Conservation (phyloP, 257 asterid species). For the Verbena officinalis region DNA sequence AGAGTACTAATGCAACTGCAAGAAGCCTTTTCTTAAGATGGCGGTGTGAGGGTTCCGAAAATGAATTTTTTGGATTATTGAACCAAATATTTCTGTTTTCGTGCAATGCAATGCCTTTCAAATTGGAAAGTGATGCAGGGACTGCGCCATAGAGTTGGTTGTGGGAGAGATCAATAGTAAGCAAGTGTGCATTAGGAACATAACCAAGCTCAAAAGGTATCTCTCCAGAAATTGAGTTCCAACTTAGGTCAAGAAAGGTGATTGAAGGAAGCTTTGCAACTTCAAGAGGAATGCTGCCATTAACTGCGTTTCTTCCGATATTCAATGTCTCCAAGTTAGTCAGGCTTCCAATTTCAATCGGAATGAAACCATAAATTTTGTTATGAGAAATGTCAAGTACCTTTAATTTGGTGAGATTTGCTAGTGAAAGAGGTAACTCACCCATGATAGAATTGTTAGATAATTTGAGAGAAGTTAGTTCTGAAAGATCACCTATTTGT, state of each 20-base stretch:
- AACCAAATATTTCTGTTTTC: not conserved
- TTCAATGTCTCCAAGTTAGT: not conserved
- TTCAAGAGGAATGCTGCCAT: not conserved
- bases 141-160: not conserved
- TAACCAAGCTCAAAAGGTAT: not conserved
- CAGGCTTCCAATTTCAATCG: not conserved
- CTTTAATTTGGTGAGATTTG: slow-evolving; percentile 10
- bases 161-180: not conserved
- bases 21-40: too few relatives aligned
- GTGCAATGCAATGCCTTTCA: not conserved
- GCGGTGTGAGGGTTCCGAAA: not conserved
- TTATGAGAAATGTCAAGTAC: slow-evolving; percentile 2
- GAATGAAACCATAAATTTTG: not conserved
- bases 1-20: not conserved
- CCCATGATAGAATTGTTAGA: accelerated
- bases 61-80: not conserved
- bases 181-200: not conserved
- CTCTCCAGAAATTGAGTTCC: not conserved
- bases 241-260: not conserved
- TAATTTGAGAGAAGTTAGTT: slow-evolving; percentile 11
- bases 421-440: not conserved
- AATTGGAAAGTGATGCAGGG: not conserved
- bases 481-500: slow-evolving; percentile 4
- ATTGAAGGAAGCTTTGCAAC: slow-evolving; percentile 15
- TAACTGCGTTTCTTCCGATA: not conserved